Conservation (phyloP, 768 basidiomycete genomes). For the Pleurotus ostreatus region DNA sequence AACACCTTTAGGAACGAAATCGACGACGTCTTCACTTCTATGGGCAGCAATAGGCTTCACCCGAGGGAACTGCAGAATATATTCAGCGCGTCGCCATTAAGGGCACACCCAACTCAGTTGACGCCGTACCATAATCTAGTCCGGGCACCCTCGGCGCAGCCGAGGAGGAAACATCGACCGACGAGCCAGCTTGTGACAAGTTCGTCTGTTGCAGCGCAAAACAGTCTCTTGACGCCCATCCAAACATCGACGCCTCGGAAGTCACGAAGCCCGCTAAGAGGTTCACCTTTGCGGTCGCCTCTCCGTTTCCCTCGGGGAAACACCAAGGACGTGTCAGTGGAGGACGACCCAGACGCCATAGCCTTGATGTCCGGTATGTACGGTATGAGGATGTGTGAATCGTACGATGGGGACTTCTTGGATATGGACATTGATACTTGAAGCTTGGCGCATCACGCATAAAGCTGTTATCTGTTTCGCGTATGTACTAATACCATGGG, state of each 20-base stretch:
- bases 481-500: too few relatives aligned
- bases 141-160: neutral
- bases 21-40: conserved; percentile 2
- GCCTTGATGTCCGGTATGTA: neutral
- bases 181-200: neutral
- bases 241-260: neutral
- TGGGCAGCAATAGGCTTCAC: neutral
- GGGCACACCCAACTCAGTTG: too few relatives aligned
- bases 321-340: neutral
- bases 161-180: neutral
- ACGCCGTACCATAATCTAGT: neutral
- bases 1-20: neutral
- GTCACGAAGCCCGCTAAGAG: neutral
- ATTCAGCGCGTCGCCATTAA: too few relatives aligned
- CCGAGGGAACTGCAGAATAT: too few relatives aligned
- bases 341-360: neutral
- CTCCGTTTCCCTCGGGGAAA: neutral
- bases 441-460: neutral
- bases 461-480: neutral
- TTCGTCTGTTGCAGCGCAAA: neutral
- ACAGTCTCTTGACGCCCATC: neutral
- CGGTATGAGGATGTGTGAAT: conserved; percentile 3
- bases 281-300: neutral
- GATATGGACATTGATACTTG: conserved; percentile 1
- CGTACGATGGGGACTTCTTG: conserved; percentile 6